Conservation (phyloP, 2,329 filamentous ascomycete genomes). For the Fusarium xyrophilum region DNA sequence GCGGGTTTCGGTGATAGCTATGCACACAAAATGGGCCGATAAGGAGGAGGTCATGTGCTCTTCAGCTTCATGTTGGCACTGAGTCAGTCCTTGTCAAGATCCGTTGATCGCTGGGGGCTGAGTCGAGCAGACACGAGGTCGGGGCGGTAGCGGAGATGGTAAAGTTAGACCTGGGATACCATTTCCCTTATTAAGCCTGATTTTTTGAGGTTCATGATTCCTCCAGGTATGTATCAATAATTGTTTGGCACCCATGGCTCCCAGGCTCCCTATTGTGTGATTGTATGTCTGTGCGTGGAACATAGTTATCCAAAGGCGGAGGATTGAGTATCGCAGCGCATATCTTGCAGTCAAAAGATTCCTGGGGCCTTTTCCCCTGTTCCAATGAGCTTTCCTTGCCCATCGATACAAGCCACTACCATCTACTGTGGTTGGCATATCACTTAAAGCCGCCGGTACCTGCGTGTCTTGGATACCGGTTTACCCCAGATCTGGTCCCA, state of each 20-base stretch:
- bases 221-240: not conserved
- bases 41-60: slow-evolving; percentile 14
- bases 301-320: not conserved
- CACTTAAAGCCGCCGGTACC: slow-evolving; percentile 17
- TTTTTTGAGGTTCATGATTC: not conserved
- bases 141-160: slow-evolving; percentile 28
- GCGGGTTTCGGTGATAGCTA: not conserved
- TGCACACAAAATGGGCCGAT: slow-evolving; percentile 14
- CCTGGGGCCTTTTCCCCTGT: not conserved
- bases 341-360: not conserved
- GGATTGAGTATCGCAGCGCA: not conserved
- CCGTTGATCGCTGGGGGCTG: not conserved
- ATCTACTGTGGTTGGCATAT: not conserved
- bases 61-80: not conserved
- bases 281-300: not conserved
- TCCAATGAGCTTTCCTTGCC: not conserved
- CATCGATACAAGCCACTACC: not conserved
- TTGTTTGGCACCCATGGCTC: not conserved
- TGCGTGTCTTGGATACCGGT: slow-evolving; percentile 21
- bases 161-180: not conserved
- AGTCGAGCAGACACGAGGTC: not conserved
- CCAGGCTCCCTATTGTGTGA: not conserved
- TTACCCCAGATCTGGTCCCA: slow-evolving; percentile 33
- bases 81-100: slow-evolving; percentile 15
- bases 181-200: not conserved